Evolutionary conservation across 2,329 filamentous ascomycete genomes (phyloP).

Genomic region (Aspergillus glaucus): DNA sequence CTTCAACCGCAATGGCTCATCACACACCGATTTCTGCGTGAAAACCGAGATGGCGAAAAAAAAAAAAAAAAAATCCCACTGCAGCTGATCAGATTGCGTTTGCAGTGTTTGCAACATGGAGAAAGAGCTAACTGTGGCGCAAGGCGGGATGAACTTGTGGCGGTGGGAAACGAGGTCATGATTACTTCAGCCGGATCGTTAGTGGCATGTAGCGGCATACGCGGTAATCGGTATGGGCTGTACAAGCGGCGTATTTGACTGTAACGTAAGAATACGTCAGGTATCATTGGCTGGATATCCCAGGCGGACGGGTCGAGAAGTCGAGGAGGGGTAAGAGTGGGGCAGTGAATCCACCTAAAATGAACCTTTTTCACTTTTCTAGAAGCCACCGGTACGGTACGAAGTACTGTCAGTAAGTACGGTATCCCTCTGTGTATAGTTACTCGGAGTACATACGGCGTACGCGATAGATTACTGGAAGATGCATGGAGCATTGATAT

Average conservation of each 20-base stretch:
- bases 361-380: conserved; percentile 10
- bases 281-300: not conserved
- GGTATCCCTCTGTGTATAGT: too few relatives aligned
- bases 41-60: not conserved
- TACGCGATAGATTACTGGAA: too few relatives aligned
- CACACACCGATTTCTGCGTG: too few relatives aligned
- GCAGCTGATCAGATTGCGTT: conserved; percentile 10
- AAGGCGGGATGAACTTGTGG: not conserved
- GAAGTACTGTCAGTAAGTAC: too few relatives aligned
- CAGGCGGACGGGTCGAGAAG: not conserved
- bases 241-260: not conserved
- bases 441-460: too few relatives aligned
- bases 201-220: conserved; percentile 3
- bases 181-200: not conserved
- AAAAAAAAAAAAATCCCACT: conserved; percentile 7
- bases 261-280: not conserved
- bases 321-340: not conserved
- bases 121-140: conserved; percentile 1
- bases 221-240: conserved; percentile 1
- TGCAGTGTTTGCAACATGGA: conserved; percentile 16
- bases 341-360: conserved; percentile 2
- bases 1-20: not conserved
- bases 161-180: not conserved
- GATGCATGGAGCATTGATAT: too few relatives aligned
- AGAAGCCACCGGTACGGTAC: conserved; percentile 5